Conservation (phyloP, 805 yeast genomes). For the Starmerella tilneyi region DNA sequence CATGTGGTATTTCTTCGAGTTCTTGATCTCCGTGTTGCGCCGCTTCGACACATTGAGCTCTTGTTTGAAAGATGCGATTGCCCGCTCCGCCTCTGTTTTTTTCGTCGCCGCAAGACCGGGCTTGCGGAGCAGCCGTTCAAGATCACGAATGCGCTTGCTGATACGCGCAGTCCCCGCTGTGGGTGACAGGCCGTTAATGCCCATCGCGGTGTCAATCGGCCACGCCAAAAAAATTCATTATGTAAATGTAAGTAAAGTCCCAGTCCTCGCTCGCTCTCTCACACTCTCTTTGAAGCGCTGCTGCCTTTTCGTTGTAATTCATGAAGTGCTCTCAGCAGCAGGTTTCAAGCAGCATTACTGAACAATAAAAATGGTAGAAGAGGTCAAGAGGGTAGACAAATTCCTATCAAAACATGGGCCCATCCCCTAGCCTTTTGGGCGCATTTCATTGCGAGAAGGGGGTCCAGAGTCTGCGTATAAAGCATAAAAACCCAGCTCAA, state of each 20-base stretch:
- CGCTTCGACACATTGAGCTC: conserved; percentile 46
- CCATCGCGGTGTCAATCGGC: conserved; percentile 19
- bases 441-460: no score
- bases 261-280: background rate
- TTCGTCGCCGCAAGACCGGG: conserved; percentile 51
- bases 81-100: conserved; percentile 46
- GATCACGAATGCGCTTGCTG: conserved; percentile 78
- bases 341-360: no score
- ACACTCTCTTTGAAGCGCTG: no score
- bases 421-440: no score
- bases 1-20: conserved; percentile 77
- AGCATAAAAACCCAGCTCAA: no score
- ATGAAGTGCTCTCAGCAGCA: no score
- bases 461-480: no score
- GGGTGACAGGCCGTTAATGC: conserved; percentile 24
- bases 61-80: conserved; percentile 50
- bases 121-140: conserved; percentile 56
- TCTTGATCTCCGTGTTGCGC: conserved; percentile 39
- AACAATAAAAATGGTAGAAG: no score
- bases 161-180: conserved; percentile 37
- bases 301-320: no score
- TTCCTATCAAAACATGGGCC: no score
- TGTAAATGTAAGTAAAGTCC: conserved; percentile 1
- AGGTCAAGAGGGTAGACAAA: no score
- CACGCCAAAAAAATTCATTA: conserved; percentile 1